Conservation (phyloP, 305 asterid genomes). For the Fraxinus latifolia region DNA sequence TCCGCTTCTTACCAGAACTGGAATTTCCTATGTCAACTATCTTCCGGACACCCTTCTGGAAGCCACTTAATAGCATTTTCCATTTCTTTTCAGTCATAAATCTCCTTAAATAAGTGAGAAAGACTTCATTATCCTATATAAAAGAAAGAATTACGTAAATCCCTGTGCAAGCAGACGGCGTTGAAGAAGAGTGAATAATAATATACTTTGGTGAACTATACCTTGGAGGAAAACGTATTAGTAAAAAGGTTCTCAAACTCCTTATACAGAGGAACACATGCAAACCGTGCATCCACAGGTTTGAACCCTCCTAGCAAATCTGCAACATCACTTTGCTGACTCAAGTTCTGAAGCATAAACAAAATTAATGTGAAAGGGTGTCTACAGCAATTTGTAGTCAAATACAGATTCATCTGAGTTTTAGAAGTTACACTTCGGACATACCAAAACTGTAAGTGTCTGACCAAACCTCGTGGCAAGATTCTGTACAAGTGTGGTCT, state of each 20-base stretch:
- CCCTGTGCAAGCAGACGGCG: slow-evolving; percentile 5
- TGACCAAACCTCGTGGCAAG: slow-evolving; percentile 76
- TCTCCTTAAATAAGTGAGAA: slow-evolving; percentile 43
- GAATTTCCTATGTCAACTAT: slow-evolving; percentile 47
- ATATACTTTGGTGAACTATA: slow-evolving; percentile 24
- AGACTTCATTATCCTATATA: slow-evolving; percentile 55
- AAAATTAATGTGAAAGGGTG: slow-evolving; percentile 17
- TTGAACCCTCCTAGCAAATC: slow-evolving; percentile 90
- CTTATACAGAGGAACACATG: slow-evolving; percentile 69
- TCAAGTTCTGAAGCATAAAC: slow-evolving; percentile 66
- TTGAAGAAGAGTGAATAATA: background rate
- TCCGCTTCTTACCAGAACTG: slow-evolving; percentile 64
- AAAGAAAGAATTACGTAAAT: slow-evolving; percentile 20
- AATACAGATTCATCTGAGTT: slow-evolving; percentile 13
- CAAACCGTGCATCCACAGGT: slow-evolving; percentile 81
- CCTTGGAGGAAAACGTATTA: slow-evolving; percentile 66
- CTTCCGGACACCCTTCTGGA: slow-evolving; percentile 51
- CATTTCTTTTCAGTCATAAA: slow-evolving; percentile 56
- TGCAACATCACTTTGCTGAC: slow-evolving; percentile 96
- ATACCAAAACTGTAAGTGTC: slow-evolving; percentile 91
- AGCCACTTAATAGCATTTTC: slow-evolving; percentile 62
- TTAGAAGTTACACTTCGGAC: slow-evolving; percentile 22
- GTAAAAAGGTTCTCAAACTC: slow-evolving; percentile 70
- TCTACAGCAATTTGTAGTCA: slow-evolving; percentile 9
- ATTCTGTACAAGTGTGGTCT: slow-evolving; percentile 94